Evolutionary conservation across 192 early-diverging fungal species (phyloP).

Genomic region (Coemansia sp.): DNA sequence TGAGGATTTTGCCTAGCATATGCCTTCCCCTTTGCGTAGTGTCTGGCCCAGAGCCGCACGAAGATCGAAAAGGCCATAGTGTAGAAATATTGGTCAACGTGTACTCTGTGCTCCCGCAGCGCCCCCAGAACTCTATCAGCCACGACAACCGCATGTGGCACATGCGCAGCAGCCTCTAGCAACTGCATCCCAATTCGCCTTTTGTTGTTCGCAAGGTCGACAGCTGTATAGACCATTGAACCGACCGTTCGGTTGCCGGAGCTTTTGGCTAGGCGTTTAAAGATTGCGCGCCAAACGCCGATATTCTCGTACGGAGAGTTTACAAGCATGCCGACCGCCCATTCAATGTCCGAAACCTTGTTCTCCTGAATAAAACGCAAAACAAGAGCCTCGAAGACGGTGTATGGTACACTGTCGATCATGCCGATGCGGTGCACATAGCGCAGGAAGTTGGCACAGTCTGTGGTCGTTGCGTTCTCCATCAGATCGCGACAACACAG

Average conservation of each 20-base stretch:
- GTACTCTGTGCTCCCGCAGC: background rate
- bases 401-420: constrained; percentile 15
- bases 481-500: constrained; percentile 24
- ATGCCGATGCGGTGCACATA: constrained; percentile 27
- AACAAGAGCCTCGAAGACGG: constrained; percentile 19
- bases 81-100: background rate
- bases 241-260: constrained; percentile 8
- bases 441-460: constrained; percentile 46
- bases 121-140: constrained; percentile 19
- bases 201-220: background rate
- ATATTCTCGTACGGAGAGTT: background rate
- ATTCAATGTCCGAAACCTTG: constrained; percentile 37
- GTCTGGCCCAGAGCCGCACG: constrained; percentile 7
- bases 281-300: constrained; percentile 14
- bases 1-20: background rate
- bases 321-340: constrained; percentile 17
- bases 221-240: constrained; percentile 8
- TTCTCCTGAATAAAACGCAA: constrained; percentile 10
- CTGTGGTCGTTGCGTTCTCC: constrained; percentile 7
- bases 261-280: constrained; percentile 13
- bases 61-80: constrained; percentile 7
- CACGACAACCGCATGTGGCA: constrained; percentile 7
- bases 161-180: constrained; percentile 2
- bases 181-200: constrained; percentile 8
- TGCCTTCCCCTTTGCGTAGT: background rate